Evolutionary conservation across 352 stramenopile species (phyloP).

Genomic region (Phytopythium helicoides): DNA sequence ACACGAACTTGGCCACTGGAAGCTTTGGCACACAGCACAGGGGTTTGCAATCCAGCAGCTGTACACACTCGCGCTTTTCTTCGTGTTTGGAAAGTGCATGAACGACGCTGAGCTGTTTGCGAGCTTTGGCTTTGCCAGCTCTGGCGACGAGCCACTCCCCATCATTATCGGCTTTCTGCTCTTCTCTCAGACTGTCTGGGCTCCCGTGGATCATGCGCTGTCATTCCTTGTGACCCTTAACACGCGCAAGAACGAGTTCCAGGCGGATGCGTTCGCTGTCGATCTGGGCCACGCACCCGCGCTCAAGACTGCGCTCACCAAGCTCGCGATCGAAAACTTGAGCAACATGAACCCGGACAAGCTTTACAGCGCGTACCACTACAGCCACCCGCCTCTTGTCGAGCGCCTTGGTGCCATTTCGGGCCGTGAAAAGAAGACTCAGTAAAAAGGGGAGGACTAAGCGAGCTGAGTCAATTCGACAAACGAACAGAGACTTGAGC

Average conservation of each 20-base stretch:
- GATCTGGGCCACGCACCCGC: slow-evolving; percentile 87
- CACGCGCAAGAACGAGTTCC: slow-evolving; percentile 79
- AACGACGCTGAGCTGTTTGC: slow-evolving; percentile 70
- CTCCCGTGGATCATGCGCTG: slow-evolving; percentile 72
- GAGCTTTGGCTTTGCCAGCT: slow-evolving; percentile 69
- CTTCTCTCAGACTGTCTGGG: slow-evolving; percentile 82
- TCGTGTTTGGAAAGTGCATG: slow-evolving; percentile 83
- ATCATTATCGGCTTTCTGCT: slow-evolving; percentile 84
- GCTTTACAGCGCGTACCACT: slow-evolving; percentile 96
- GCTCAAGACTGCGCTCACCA: slow-evolving; percentile 94
- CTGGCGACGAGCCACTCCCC: slow-evolving; percentile 28
- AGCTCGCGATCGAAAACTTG: slow-evolving; percentile 97
- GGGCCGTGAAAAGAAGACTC: slow-evolving; percentile 50
- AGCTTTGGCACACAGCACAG: slow-evolving; percentile 93
- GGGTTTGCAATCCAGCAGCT: slow-evolving; percentile 94
- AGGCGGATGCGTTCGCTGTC: slow-evolving; percentile 94
- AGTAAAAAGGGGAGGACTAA: slow-evolving; percentile 31
- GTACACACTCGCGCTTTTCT: slow-evolving; percentile 71
- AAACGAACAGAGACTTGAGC: too few species aligned
- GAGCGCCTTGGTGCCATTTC: slow-evolving; percentile 94
- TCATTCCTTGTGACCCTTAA: slow-evolving; percentile 77
- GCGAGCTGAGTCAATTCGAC: too few species aligned
- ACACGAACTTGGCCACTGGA: slow-evolving; percentile 97
- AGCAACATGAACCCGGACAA: slow-evolving; percentile 95
- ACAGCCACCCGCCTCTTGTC: slow-evolving; percentile 96